Percentiles rank a stretch among this genome's conserved stretches.
Conservation (phyloP, 108 stramenopile genomes). For the Aurantiochytrium sp. region DNA sequence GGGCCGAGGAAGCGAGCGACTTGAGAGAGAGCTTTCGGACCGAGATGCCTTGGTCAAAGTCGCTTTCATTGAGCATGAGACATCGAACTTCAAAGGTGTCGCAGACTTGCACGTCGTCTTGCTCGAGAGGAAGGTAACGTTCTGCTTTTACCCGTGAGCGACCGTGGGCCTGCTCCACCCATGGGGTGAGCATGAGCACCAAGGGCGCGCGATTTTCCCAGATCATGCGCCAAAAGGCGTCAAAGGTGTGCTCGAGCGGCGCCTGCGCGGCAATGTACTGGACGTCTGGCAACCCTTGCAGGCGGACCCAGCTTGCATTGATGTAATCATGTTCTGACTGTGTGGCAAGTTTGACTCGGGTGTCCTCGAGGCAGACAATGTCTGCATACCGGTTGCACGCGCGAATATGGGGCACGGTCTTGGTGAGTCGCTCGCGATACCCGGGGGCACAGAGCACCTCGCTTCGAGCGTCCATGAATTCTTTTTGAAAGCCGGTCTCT, state of each 20-base stretch:
- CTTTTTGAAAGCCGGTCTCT: neutral
- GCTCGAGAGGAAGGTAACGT: neutral
- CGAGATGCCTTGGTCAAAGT: neutral
- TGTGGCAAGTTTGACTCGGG: neutral
- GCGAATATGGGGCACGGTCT: neutral
- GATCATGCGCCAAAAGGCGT: neutral
- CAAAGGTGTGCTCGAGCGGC: neutral
- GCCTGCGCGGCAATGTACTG: slow-evolving; percentile 15
- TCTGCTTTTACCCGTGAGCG: neutral
- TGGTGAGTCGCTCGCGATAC: neutral
- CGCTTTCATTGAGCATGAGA: neutral
- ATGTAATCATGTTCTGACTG: neutral
- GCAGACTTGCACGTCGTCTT: neutral
- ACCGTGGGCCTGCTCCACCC: neutral
- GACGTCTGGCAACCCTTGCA: neutral
- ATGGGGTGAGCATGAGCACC: neutral
- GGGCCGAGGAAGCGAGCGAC: neutral
- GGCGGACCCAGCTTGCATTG: neutral
- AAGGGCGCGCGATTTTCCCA: neutral
- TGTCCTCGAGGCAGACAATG: slow-evolving; percentile 5
- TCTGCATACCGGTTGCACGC: neutral
- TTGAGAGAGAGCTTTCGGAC: neutral
- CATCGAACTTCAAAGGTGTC: neutral
- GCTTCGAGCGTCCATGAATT: neutral
- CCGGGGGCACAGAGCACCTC: neutral